Base-by-base conservation (phyloP, 805 yeast genomes). In the Candida khao-thaluensis region DNA sequence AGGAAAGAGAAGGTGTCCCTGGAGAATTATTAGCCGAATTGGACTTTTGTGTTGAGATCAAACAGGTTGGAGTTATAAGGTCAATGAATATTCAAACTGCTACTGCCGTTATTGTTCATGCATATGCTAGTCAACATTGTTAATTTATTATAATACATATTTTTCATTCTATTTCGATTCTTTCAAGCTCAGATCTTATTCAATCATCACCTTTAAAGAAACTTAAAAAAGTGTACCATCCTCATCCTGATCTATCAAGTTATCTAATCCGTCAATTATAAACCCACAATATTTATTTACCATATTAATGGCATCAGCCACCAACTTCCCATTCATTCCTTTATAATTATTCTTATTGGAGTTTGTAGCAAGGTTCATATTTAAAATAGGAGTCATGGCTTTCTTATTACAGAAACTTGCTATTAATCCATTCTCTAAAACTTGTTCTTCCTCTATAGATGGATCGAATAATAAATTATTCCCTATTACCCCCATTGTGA, bases 21-120 rank as follows among this genome's bases (percentile, higher is more conserved):
- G 96, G 95, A 5, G 82, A 82, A 27, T 63, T 90, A 18, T 64
- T 90, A 39, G 82, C 86, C 0, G 91, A 85, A 53, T 66, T 91
- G 22, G 97, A 90, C 55, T 67, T 81, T 49, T 90, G 96, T 57
- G 79, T 91, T 28, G 96, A 90, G 54, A 90, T 90, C 50, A 86
- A 88, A 55, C 98, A 90, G 57, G 82, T 79, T 28, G 98, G 98
- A 11, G 89, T 90, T 12, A 80, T 91, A 28, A 72, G 98, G 49
- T 89, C 96, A 1, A 90, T 90, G 98, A 90, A 90, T 54, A 90
- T 90, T 45, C 98, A 90, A 64, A 90, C 97, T 0, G 98, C 97
- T 1, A 82, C 97, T 0, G 98, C 97, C 0, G 89, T 90, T 15
- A 78, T 90, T 37, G 96, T 89, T 5, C 95, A 90, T 60, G 93